phyloP scores from a whole-genome alignment of 768 basidiomycete species.

The Mycena floridula region DNA sequence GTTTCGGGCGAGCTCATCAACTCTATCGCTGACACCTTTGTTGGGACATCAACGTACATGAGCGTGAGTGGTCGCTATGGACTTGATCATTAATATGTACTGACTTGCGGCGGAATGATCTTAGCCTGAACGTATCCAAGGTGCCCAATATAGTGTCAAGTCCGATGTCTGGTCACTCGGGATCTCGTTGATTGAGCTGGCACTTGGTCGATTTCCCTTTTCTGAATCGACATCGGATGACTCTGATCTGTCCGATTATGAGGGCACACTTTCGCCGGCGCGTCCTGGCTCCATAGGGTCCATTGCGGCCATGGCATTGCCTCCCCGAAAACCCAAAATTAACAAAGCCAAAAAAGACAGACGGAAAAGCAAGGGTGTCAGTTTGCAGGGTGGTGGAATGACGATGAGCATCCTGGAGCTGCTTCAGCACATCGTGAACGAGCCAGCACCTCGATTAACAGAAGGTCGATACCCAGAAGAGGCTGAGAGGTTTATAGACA shows the following conservation, averaged over 20 bases:
- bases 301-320: slow-evolving; percentile 33
- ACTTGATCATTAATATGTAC: slow-evolving; percentile 7
- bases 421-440: slow-evolving; percentile 97
- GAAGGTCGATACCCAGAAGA: slow-evolving; percentile 62
- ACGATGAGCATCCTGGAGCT: slow-evolving; percentile 98
- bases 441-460: slow-evolving; percentile 86
- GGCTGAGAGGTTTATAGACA: slow-evolving; percentile 83
- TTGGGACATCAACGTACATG: slow-evolving; percentile 99
- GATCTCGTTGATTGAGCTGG: slow-evolving; percentile 94
- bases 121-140: slow-evolving; percentile 98
- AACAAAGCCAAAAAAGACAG: slow-evolving; percentile 64
- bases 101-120: too few relatives aligned
- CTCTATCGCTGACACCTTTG: slow-evolving; percentile 98
- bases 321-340: slow-evolving; percentile 18
- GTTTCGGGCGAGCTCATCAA: slow-evolving; percentile 99
- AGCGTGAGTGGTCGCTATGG: slow-evolving; percentile 77
- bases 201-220: slow-evolving; percentile 96
- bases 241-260: slow-evolving; percentile 73
- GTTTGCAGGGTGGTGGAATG: slow-evolving; percentile 90
- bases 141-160: slow-evolving; percentile 96
- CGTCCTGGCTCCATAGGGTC: slow-evolving; percentile 49
- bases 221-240: slow-evolving; percentile 75
- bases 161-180: slow-evolving; percentile 99
- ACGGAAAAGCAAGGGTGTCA: slow-evolving; percentile 88
- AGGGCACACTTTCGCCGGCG: slow-evolving; percentile 72